Evolutionary conservation across 2,329 filamentous ascomycete genomes (phyloP).

Genomic region (Fonsecaea pedrosoi): DNA sequence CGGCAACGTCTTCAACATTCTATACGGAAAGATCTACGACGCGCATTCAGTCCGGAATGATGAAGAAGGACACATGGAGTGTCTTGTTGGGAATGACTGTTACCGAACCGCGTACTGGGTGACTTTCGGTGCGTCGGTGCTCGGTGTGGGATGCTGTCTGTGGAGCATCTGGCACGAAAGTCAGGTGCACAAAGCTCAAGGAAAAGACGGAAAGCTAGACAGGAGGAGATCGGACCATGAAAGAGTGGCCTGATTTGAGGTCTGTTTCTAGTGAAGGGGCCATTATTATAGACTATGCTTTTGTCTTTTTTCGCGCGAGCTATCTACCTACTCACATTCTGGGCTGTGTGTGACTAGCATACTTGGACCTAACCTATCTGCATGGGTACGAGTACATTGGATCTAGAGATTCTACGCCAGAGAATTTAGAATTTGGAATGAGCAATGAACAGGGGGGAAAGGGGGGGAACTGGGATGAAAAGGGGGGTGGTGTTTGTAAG

Average conservation of each 20-base stretch:
- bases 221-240: constrained; percentile 28
- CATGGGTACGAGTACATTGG: background rate
- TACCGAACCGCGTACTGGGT: constrained; percentile 82
- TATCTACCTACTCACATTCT: background rate
- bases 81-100: constrained; percentile 77
- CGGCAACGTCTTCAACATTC: constrained; percentile 89
- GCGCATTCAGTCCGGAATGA: constrained; percentile 70
- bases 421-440: too few species aligned
- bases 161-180: constrained; percentile 53
- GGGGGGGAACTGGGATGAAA: too few species aligned
- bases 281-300: background rate
- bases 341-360: background rate
- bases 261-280: background rate
- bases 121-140: constrained; percentile 55
- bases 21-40: constrained; percentile 87
- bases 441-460: too few species aligned
- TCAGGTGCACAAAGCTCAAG: constrained; percentile 39
- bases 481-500: too few species aligned
- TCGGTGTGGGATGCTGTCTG: constrained; percentile 30
- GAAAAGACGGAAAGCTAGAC: constrained; percentile 18
- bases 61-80: constrained; percentile 73
- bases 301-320: background rate
- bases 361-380: background rate
- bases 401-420: background rate
- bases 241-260: constrained; percentile 23